Conservation (phyloP, 1,284 basidiomycete species). For the Rhodotorula sp. region DNA sequence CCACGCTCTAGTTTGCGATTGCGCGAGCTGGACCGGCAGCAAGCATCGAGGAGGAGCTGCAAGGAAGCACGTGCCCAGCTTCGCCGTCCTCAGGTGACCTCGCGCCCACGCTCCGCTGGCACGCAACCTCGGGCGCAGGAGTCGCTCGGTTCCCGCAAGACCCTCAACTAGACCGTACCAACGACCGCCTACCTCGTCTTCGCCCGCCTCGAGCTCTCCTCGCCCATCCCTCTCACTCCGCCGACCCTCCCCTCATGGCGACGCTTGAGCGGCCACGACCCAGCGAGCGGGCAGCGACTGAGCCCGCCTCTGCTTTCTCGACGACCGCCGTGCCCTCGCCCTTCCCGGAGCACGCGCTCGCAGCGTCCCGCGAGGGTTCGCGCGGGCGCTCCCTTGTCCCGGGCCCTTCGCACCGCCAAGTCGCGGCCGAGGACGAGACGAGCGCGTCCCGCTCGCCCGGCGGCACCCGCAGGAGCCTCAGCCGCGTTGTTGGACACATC, state of each 20-base stretch:
- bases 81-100: too few species aligned
- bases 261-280: constrained; percentile 19
- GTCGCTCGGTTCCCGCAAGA: too few species aligned
- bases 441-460: constrained; percentile 12
- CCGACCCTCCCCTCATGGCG: constrained; percentile 10
- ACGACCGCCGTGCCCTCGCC: constrained; percentile 15
- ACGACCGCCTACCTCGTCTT: not conserved
- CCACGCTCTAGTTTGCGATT: too few species aligned
- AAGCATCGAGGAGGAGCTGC: too few species aligned
- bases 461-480: constrained; percentile 24
- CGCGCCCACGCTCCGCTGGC: too few species aligned
- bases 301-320: not conserved
- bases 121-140: too few species aligned
- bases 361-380: not conserved
- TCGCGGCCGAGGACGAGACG: not conserved
- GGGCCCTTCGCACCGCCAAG: not conserved
- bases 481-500: constrained; percentile 20
- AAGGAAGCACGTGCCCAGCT: too few species aligned
- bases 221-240: not conserved
- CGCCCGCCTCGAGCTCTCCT: not conserved
- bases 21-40: too few species aligned
- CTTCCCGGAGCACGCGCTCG: constrained; percentile 12
- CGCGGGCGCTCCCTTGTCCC: not conserved
- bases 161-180: not conserved
- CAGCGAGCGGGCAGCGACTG: not conserved